Base-by-base conservation (phyloP, 2,329 filamentous ascomycete genomes). In the Fusarium longipes region DNA sequence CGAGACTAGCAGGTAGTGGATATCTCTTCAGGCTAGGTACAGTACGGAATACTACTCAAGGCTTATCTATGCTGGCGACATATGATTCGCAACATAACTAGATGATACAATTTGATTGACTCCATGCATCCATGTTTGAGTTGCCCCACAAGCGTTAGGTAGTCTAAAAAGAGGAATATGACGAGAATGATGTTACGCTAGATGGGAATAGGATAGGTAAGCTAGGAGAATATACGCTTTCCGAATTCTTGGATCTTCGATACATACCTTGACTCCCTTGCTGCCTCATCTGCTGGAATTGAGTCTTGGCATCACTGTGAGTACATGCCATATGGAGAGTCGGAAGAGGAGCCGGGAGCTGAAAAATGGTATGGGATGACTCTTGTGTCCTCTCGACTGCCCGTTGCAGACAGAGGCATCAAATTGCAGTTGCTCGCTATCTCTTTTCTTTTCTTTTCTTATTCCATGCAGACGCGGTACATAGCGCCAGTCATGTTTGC, bases 231-330 rank as follows among this genome's bases (percentile, higher is more conserved):
- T 47, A 25, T 44, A 15, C 49, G 29, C 22, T 52, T 42, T 44
- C 49, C 49, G 49, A 52, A 52, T 52, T 52, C 36, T 43, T 52
- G 49, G 49, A 43, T 44, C 36, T 52, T 30, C 29, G 12, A 27
- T 24, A 30, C 27, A 43, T 52, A 24, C 49, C 49, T 52, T 17
- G 25, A 15, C 20, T 42, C 42, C 29, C 20, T 9, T 25, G 4
- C 33, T 17, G 17, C 48, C 29, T 32, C 49, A 20, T 20, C n/a
- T 30, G 27, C 48, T 44, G 27, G 49, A 52, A 52, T 33, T 52
- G 12, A 25, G 15, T 12, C 25, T 43, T 33, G 17, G 29, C 35
- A 24, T 33, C 22, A 20, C 20, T 20, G 36, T 18, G 18, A 24
- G 15, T 22, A 38, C n/a, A 14, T 29, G 32, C 17, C 17, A 42